These are phyloP conservation scores for Vaccinium darrowii DNA, from an alignment of 148 eudicot species.

Conservation along the genomic window DNA sequence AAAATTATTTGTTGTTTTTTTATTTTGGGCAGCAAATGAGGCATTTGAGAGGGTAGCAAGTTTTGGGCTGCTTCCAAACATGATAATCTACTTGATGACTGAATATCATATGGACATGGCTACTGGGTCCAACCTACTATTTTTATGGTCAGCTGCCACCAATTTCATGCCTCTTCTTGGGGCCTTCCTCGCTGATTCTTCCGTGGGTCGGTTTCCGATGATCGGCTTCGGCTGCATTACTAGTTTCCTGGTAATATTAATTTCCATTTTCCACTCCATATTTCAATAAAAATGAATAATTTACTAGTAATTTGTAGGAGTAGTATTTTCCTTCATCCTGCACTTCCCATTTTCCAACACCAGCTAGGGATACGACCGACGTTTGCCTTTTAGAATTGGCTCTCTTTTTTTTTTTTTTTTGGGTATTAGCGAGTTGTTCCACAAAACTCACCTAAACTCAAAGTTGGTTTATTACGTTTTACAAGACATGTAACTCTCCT, in stretches of 20 bases:
- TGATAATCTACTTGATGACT: conserved; percentile 52
- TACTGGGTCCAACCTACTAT: conserved; percentile 46
- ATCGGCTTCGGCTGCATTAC: conserved; percentile 50
- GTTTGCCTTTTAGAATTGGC: not conserved
- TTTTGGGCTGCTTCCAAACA: conserved; percentile 54
- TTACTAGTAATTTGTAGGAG: too few species aligned
- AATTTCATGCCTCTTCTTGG: conserved; percentile 46
- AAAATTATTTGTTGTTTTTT: not conserved
- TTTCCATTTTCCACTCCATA: not conserved
- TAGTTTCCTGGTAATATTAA: conserved; percentile 41
- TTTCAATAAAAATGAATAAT: not conserved
- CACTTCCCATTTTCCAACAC: not conserved
- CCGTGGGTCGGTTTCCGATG: conserved; percentile 47
- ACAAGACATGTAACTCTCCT: too few species aligned
- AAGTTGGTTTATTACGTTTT: not conserved
- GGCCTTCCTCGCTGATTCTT: conserved; percentile 54
- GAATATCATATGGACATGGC: conserved; percentile 47
- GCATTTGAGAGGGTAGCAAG: conserved; percentile 56
- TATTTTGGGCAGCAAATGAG: conserved; percentile 40
- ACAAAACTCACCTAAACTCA: too few species aligned
- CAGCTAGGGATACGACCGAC: not conserved
- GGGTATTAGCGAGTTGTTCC: too few species aligned
- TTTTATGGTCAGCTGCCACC: conserved; percentile 47
- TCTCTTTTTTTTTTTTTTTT: too few species aligned
- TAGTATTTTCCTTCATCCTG: not conserved